phyloP scores from a whole-genome alignment of 441 rosid species.

The Arabidopsis hybrid region DNA sequence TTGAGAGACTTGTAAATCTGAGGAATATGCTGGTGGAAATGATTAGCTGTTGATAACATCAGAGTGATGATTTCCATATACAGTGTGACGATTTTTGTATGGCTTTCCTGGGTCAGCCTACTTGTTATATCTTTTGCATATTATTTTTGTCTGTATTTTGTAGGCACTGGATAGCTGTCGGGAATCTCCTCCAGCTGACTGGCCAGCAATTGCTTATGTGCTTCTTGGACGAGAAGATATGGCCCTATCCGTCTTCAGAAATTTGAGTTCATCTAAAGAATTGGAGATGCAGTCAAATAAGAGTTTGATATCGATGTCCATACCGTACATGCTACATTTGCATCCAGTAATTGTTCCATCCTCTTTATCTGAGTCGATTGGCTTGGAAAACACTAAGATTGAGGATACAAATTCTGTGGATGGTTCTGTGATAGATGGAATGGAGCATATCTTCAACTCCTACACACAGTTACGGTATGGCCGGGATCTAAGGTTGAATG shows the following conservation, averaged over 20 bases:
- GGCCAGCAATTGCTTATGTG: conserved; percentile 96
- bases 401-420: conserved; percentile 86
- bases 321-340: conserved; percentile 97
- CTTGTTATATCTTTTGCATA: conserved; percentile 33
- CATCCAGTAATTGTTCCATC: conserved; percentile 96
- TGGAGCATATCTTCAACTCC: conserved; percentile 98
- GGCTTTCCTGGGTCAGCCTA: conserved; percentile 28
- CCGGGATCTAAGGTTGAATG: conserved; percentile 94
- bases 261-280: conserved; percentile 63
- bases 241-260: conserved; percentile 70
- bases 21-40: conserved; percentile 28
- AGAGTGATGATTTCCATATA: conserved; percentile 10
- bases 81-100: not conserved
- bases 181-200: conserved; percentile 93
- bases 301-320: conserved; percentile 80
- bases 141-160: conserved; percentile 40
- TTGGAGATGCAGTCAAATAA: conserved; percentile 64
- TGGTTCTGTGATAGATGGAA: conserved; percentile 89
- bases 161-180: conserved; percentile 95
- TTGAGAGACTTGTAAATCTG: conserved; percentile 22
- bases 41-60: conserved; percentile 24
- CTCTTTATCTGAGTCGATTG: conserved; percentile 71
- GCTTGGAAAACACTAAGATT: conserved; percentile 71
- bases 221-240: conserved; percentile 98
- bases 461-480: conserved; percentile 91